Percentiles rank a stretch among this genome's conserved stretches.
Evolutionary conservation across 306 rosid species (phyloP).

Genomic region (Ochetophila trinervis): DNA sequence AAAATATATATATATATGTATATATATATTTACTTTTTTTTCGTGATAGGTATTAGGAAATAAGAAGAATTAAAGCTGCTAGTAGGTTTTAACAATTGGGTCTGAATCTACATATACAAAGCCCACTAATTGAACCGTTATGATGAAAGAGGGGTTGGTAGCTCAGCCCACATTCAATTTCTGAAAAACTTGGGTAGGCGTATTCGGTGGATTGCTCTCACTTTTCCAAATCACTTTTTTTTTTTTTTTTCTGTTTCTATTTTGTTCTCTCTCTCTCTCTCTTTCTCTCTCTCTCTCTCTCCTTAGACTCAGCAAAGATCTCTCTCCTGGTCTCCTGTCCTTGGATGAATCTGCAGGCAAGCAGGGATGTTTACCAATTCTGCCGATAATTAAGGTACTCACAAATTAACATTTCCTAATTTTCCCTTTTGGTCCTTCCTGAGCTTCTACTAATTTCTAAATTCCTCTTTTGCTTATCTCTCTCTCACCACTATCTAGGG

Average conservation of each 20-base stretch:
- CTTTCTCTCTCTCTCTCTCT: not conserved
- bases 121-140: too few species aligned
- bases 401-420: not conserved
- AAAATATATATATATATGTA: too few species aligned
- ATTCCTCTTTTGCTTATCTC: not conserved
- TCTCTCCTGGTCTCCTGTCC: conserved; percentile 2
- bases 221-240: not conserved
- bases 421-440: not conserved
- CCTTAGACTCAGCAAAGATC: not conserved
- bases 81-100: too few species aligned
- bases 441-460: not conserved
- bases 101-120: too few species aligned
- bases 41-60: too few species aligned
- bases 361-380: conserved; percentile 25
- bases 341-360: not conserved
- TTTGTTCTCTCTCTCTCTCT: not conserved
- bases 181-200: too few species aligned
- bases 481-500: conserved; percentile 18
- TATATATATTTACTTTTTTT: too few species aligned
- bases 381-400: conserved; percentile 19
- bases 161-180: too few species aligned
- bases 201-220: too few species aligned
- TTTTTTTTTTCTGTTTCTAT: not conserved
- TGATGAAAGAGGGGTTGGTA: too few species aligned
- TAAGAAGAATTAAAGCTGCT: too few species aligned